Evolutionary conservation across 331 rosid genomes (phyloP).

Genomic region (Acacia pycnantha): DNA sequence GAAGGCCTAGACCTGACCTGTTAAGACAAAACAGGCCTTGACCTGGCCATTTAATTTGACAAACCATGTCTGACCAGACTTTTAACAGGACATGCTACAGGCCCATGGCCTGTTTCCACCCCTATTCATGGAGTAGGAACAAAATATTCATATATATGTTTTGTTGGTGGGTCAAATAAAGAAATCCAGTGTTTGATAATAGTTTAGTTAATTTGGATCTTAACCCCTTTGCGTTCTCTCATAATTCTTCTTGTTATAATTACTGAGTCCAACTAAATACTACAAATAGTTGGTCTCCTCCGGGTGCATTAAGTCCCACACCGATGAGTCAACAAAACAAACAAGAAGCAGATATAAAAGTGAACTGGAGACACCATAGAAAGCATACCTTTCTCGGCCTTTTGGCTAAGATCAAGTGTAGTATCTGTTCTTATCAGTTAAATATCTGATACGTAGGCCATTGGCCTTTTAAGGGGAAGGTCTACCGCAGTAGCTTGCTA

Average conservation of each 20-base stretch:
- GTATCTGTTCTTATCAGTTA: not conserved
- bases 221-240: not conserved
- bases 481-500: not conserved
- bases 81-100: too few species aligned
- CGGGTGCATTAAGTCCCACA: not conserved
- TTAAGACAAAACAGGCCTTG: too few species aligned
- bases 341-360: not conserved
- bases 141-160: not conserved
- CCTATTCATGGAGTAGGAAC: not conserved
- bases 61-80: too few species aligned
- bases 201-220: not conserved
- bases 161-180: not conserved
- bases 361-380: accelerated
- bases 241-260: not conserved
- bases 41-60: too few species aligned
- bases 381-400: not conserved
- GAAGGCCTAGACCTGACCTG: too few species aligned
- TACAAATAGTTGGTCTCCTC: too few species aligned
- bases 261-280: not conserved
- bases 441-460: not conserved
- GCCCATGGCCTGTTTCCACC: too few species aligned
- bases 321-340: not conserved
- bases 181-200: not conserved
- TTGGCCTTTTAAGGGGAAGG: not conserved
- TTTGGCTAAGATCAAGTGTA: not conserved